Base-by-base conservation (phyloP, 2,329 filamentous ascomycete species). In the Nemania sp. region DNA sequence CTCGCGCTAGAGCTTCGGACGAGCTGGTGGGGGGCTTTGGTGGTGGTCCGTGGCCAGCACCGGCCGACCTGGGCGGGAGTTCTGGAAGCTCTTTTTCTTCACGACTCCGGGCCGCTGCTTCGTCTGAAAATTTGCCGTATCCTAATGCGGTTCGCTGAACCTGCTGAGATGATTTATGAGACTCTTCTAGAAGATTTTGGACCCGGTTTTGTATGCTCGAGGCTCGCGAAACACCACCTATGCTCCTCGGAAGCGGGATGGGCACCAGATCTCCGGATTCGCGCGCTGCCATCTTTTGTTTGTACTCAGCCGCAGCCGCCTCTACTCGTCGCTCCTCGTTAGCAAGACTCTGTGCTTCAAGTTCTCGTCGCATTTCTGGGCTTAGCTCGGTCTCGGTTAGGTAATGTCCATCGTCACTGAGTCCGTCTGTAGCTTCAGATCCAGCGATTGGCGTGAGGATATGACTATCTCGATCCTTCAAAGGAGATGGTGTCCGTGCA, bases 201-300 rank as follows among this genome's bases (percentile, higher is more conserved):
- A 99, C 90, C 60, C 93, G 87, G 67, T 90, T 91, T 69, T 97
- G 91, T 64, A 99, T 99, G 22, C 87, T 89, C n/a, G 86, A 82
- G 15, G 91, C 91, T 36, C 86, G 79, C 12, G 83, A 83, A 3
- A 82, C 73, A 42, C 80, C 77, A n/a, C 78, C 82, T 66, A 80
- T 80, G 65, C 73, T 80, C 70, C 78, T 83, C 51, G 79, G 82
- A 50, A 73, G 72, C 14, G 74, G 75, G 15, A 69, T 70, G 6
- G 73, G 17, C 19, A 24, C 48, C 34, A 30, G 69, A 37, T 70
- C 73, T 24, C 70, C 68, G 2, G 67, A 64, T n/a, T 80, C 82
- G 48, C 82, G 78, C 46, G 84, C 80, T 1, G 88, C 83, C 33
- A 96, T 75, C 19, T 88, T 84, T 63, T 86, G 85, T 28, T 89